Base-by-base conservation (phyloP, 495 filamentous ascomycete genomes). In the Venustampulla echinocandica region DNA sequence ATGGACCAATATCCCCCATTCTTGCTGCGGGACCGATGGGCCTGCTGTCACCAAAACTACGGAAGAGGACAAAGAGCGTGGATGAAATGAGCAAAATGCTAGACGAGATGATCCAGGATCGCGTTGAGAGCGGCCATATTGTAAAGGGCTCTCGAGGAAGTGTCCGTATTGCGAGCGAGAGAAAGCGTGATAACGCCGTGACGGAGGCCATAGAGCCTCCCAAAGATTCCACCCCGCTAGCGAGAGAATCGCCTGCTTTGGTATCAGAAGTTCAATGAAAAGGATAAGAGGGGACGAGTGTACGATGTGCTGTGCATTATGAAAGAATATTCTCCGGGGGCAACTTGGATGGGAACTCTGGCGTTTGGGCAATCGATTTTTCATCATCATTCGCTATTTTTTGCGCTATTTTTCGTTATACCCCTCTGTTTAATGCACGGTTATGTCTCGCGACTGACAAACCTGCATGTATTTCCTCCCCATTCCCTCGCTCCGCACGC, bases 41-140 rank as follows among this genome's bases (percentile, higher is more conserved):
- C 9, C 51, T 50, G 13, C 32, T 52, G 14, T 44, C 44, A 3
- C 56, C 53, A 4, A 53, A 65, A 9, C 57, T 68, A 18, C 64
- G 66, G 21, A 75, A 70, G 45, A 74, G 79, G 47, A 54, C 75
- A 21, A 81, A 76, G 69, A 83, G 84, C 47, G 80, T 90, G 36
- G 86, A 92, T 52, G 87, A 94, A 62, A 85, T 94, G 74, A 92
- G 84, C 44, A 74, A 79, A 37, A 87, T 95, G 65, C 74, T 95
- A 23, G 88, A 95, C 52, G 85, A 92, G 62, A 95, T 95, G 89
- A 92, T 95, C 48, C 84, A 87, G 61, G 82, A 87, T 58, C 79
- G 84, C 17, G 83, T 90, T 41, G 84, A 88, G 52, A 71, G 70
- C 22, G 83, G 82, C 13, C 73, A 81, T 38, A 54, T 82, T 33